Percentiles rank a stretch among this genome's conserved stretches.
Conservation (phyloP, 176 grass and related monocot genomes). For the Stipa capillata region DNA sequence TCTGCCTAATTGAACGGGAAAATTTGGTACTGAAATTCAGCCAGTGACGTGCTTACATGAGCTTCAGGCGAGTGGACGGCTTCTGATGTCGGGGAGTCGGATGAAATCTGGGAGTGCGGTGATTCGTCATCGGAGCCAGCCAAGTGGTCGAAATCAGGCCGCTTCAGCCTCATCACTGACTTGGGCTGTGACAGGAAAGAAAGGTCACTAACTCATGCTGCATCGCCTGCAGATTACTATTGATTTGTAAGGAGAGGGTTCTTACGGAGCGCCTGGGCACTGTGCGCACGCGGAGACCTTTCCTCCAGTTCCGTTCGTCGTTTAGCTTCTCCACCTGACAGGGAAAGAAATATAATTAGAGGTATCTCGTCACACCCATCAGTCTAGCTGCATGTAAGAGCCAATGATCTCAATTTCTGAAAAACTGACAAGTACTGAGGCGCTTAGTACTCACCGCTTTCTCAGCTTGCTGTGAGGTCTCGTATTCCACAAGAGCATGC, state of each 20-base stretch:
- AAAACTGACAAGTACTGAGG: neutral
- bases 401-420: neutral
- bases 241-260: neutral
- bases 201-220: neutral
- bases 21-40: neutral
- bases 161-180: constrained; percentile 62
- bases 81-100: constrained; percentile 26
- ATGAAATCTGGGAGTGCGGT: constrained; percentile 38
- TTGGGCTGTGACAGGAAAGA: constrained; percentile 39
- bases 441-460: constrained; percentile 57
- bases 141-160: constrained; percentile 55
- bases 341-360: too few species aligned
- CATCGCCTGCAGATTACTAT: neutral
- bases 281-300: constrained; percentile 67
- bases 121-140: constrained; percentile 53
- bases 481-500: constrained; percentile 81
- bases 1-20: neutral
- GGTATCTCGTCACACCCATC: neutral
- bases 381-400: neutral
- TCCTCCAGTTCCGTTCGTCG: constrained; percentile 73
- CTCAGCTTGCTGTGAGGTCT: constrained; percentile 55
- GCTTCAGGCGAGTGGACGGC: constrained; percentile 22
- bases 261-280: constrained; percentile 45
- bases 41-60: constrained; percentile 24
- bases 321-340: constrained; percentile 71